phyloP scores from a whole-genome alignment of 768 basidiomycete genomes.

The Lactarius psammicola region DNA sequence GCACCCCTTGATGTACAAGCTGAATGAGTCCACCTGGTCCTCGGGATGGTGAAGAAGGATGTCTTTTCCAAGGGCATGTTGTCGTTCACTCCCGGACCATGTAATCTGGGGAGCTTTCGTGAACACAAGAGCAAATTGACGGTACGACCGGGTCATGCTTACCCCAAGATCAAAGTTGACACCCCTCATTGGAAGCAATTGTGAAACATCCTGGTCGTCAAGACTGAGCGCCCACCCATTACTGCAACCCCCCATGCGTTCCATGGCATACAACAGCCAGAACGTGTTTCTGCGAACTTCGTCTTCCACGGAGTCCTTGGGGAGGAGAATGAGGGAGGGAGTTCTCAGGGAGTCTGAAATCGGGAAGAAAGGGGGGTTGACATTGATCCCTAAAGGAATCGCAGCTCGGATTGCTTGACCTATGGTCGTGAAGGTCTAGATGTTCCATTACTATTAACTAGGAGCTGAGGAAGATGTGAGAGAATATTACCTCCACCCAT shows the following conservation, averaged over 20 bases:
- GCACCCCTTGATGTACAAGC: slow-evolving; percentile 65
- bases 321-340: slow-evolving; percentile 57
- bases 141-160: slow-evolving; percentile 31
- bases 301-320: slow-evolving; percentile 63
- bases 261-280: slow-evolving; percentile 68
- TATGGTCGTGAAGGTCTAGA: slow-evolving; percentile 58
- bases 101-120: slow-evolving; percentile 43
- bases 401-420: slow-evolving; percentile 56
- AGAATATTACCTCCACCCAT: slow-evolving; percentile 62
- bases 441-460: neutral
- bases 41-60: slow-evolving; percentile 61
- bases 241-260: slow-evolving; percentile 62
- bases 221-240: slow-evolving; percentile 71
- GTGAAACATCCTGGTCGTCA: slow-evolving; percentile 73
- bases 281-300: slow-evolving; percentile 71
- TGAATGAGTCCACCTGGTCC: slow-evolving; percentile 66
- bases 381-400: slow-evolving; percentile 68
- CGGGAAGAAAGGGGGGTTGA: slow-evolving; percentile 63
- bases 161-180: slow-evolving; percentile 64
- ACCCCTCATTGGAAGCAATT: slow-evolving; percentile 61
- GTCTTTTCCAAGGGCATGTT: slow-evolving; percentile 64
- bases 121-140: slow-evolving; percentile 8
- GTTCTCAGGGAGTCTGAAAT: slow-evolving; percentile 58
- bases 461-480: neutral
- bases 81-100: slow-evolving; percentile 50